Evolutionary conservation across 257 asterid species (phyloP).

Genomic region (Nicotiana benthamiana): DNA sequence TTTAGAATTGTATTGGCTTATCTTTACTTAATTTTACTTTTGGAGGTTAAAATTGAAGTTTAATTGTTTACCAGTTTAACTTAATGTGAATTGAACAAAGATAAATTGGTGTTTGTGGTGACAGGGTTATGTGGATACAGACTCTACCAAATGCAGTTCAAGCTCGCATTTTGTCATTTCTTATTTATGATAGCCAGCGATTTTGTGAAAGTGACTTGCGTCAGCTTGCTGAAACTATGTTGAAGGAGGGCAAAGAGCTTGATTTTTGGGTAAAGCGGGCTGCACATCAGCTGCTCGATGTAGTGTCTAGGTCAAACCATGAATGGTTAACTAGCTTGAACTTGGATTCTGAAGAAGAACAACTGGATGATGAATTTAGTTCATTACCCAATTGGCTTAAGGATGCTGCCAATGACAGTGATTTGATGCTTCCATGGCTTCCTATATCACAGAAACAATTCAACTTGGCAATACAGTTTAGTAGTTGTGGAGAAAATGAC

Average conservation of each 20-base stretch:
- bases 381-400: constrained; percentile 53
- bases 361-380: constrained; percentile 36
- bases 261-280: constrained; percentile 75
- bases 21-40: too few species aligned
- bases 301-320: constrained; percentile 38
- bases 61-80: background rate
- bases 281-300: constrained; percentile 62
- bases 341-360: constrained; percentile 56
- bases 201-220: constrained; percentile 42
- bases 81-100: background rate
- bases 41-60: background rate
- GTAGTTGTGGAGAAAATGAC: constrained; percentile 24
- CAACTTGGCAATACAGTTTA: constrained; percentile 14
- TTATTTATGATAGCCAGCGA: constrained; percentile 39
- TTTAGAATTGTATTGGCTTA: too few species aligned
- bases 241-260: constrained; percentile 27
- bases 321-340: constrained; percentile 48
- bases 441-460: constrained; percentile 39
- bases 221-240: constrained; percentile 38
- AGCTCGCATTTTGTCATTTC: constrained; percentile 55
- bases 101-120: background rate
- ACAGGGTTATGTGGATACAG: constrained; percentile 58
- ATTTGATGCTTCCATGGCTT: constrained; percentile 58
- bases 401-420: constrained; percentile 29
- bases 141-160: constrained; percentile 58